Base-by-base conservation (phyloP, 2,329 filamentous ascomycete genomes). In the Aspergillus piperis region DNA sequence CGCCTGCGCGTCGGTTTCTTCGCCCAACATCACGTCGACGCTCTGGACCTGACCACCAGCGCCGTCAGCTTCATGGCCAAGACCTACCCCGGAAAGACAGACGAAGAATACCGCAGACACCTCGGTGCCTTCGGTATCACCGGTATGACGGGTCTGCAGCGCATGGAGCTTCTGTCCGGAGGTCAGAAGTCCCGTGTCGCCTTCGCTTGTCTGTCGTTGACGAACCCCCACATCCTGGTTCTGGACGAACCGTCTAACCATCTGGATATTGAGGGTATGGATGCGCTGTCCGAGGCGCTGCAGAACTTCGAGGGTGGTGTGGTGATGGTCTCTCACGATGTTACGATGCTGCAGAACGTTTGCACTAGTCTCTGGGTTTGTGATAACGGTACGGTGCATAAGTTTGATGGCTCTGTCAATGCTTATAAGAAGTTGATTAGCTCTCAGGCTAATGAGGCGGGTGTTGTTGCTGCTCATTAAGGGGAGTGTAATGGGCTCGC, bases 231-330 rank as follows among this genome's bases (percentile, higher is more conserved):
- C 74, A 98, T 99, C 67, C 84, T 99, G 50, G 94, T 99, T 62
- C 90, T 99, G 54, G 95, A 99, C 84, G 95, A 99, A 78, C 95
- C 95, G 75, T 96, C 92, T 65, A 99, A 99, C 82, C 95, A 99
- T 78, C 82, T 99, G 70, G 95, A 99, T 86, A 98, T 99, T 69
- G 95, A 99, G 78, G 95, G 95, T 65, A 97, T 99, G 95, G 95
- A 99, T 76, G 94, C 95, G 10, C 82, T 99, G 55, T 89, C 91
- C 4, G 87, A 89, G 30, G 95, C 95, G 15, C 82, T 99, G 68
- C 85, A 87, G 68, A 86, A 88, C 65, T 99, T 98, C 80, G 86
- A 96, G 79, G 95, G 95, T 63, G 95, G 95, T 75, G 93, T 99
- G 58, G 82, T 99, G 70, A 98, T 99, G 92, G 95, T 99, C 59